Evolutionary conservation across 768 basidiomycete genomes (phyloP).

Genomic region (Hericium alpestre): DNA sequence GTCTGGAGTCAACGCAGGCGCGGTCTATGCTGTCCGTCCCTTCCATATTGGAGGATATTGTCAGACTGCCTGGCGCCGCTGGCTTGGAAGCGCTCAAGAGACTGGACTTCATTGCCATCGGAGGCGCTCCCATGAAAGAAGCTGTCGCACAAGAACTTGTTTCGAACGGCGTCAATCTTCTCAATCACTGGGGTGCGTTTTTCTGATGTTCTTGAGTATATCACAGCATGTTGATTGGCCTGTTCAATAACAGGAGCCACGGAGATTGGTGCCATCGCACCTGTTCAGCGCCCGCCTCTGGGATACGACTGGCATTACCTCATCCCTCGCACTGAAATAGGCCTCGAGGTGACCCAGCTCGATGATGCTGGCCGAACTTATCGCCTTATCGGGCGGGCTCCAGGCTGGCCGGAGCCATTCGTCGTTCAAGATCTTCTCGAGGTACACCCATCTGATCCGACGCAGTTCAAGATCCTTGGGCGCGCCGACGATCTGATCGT

Average conservation of each 20-base stretch:
- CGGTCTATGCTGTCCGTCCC: slow-evolving; percentile 28
- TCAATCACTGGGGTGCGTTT: slow-evolving; percentile 31
- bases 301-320: slow-evolving; percentile 31
- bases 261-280: slow-evolving; percentile 28
- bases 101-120: slow-evolving; percentile 26
- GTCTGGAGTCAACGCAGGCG: slow-evolving; percentile 19
- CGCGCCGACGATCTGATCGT: slow-evolving; percentile 33
- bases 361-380: slow-evolving; percentile 18
- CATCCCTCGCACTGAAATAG: slow-evolving; percentile 24
- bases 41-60: slow-evolving; percentile 29
- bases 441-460: slow-evolving; percentile 20
- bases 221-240: too few species aligned
- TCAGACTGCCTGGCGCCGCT: slow-evolving; percentile 14
- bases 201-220: neutral
- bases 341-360: slow-evolving; percentile 19
- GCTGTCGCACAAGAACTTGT: slow-evolving; percentile 21
- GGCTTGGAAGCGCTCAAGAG: slow-evolving; percentile 22
- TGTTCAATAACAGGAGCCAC: slow-evolving; percentile 14
- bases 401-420: slow-evolving; percentile 24
- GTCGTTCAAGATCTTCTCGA: slow-evolving; percentile 30
- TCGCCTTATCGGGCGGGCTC: slow-evolving; percentile 22
- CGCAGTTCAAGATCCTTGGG: slow-evolving; percentile 26
- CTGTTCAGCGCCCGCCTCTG: slow-evolving; percentile 20
- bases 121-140: slow-evolving; percentile 32
- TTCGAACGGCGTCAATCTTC: slow-evolving; percentile 23